phyloP scores from a whole-genome alignment of 2,329 filamentous ascomycete genomes.

The Volutella citrinella region DNA sequence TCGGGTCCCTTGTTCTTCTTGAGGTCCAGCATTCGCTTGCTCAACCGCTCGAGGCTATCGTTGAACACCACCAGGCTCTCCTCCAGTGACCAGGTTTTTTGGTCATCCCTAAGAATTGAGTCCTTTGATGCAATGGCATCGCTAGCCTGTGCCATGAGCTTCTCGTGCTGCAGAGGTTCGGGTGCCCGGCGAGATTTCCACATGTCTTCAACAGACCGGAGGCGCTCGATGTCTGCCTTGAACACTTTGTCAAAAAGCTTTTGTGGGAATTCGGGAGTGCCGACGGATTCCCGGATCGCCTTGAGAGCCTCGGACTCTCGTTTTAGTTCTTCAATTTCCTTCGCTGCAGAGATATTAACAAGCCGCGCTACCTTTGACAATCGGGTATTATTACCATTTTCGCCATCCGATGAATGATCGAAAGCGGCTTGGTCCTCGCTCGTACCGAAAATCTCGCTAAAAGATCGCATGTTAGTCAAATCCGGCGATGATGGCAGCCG shows the following conservation, averaged over 20 bases:
- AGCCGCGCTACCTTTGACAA: too few relatives aligned
- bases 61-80: constrained; percentile 87
- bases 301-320: constrained; percentile 82
- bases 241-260: constrained; percentile 94
- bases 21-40: constrained; percentile 66
- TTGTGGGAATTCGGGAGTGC: constrained; percentile 70
- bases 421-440: constrained; percentile 84
- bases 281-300: constrained; percentile 77
- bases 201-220: constrained; percentile 90
- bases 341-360: constrained; percentile 44
- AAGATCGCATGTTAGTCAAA: constrained; percentile 3
- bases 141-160: constrained; percentile 51
- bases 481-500: constrained; percentile 9
- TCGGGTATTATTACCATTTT: constrained; percentile 79
- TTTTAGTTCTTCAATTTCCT: constrained; percentile 84
- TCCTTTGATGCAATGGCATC: constrained; percentile 50
- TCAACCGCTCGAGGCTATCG: constrained; percentile 76
- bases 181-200: constrained; percentile 83
- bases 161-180: constrained; percentile 67
- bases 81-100: constrained; percentile 73
- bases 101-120: constrained; percentile 61
- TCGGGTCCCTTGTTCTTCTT: constrained; percentile 48
- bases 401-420: constrained; percentile 74
- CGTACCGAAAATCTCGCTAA: constrained; percentile 78
- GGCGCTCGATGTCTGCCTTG: constrained; percentile 74